Base-by-base conservation (phyloP, 441 rosid genomes). In the Aleurites moluccanus region DNA sequence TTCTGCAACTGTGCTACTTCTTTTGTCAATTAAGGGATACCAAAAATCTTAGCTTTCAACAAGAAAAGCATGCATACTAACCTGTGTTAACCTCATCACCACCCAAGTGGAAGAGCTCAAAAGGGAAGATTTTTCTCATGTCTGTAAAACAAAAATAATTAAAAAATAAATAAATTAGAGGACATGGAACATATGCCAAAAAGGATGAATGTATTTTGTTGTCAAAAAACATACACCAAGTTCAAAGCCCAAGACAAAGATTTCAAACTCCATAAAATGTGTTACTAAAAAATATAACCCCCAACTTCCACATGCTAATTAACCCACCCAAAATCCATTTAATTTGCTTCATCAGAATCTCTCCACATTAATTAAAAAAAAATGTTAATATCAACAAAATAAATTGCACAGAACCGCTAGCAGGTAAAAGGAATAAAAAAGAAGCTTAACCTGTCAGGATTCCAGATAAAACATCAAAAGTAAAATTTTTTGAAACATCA, bases 81-180 rank as follows among this genome's bases (percentile, higher is more conserved):
- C 98, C 92, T 78, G 99, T 87, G 73, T 93, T 80, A 69, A 96
- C 99, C 85, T 96, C 98, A 80, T 96, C 97, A 67, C 99, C 98
- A 56, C 99, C 98, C 86, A 96, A 87, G 86, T 96, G 98, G 83
- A 96, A 88, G 77, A 93, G 90, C 89, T 85, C 98, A 79, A 96
- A 96, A 73, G 97, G 98, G 80, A 96, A 93, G 56, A 91, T 89
- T 80, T 93, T 90, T 81, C 98, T 88, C 85, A 96, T 73, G 73
- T 96, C 98, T 96, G 88, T 55, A 75, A 76, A 62, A 77, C 23
- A 68, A 38, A 73, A 30, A 49, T 65, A 44, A 53, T 67, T 18
- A 50, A 47, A 79, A 52, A 80, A 28, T 9, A n/a, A n/a, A n/a
- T 6, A 38, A 38, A 38, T 6, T 73, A 64, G 18, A 47, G 56